Percentiles rank a stretch among this genome's conserved stretches.
Evolutionary conservation across 2,329 filamentous ascomycete species (phyloP).

Genomic region (Colletotrichum sp.): DNA sequence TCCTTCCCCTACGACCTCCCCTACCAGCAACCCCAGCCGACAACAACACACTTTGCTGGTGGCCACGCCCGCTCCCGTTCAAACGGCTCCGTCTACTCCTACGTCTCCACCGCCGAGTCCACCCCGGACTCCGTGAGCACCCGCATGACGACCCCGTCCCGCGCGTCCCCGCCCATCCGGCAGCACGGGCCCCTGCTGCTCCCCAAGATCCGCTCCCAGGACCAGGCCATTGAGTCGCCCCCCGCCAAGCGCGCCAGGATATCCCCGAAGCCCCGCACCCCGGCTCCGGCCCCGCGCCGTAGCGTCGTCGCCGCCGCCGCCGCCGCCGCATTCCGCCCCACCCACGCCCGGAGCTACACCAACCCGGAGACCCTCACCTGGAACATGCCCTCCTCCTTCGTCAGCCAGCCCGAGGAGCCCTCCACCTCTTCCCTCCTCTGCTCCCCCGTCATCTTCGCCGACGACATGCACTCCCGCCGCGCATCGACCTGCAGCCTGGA

Average conservation of each 20-base stretch:
- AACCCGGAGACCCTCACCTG: constrained; percentile 62
- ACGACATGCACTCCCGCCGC: constrained; percentile 57
- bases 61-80: constrained; percentile 69
- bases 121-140: constrained; percentile 71
- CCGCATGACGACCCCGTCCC: constrained; percentile 69
- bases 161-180: constrained; percentile 71
- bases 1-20: constrained; percentile 61
- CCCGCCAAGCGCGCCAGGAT: constrained; percentile 62
- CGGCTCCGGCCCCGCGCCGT: constrained; percentile 22
- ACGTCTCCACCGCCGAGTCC: constrained; percentile 64
- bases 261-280: constrained; percentile 46
- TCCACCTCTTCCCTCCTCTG: constrained; percentile 61
- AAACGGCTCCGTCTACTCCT: constrained; percentile 71
- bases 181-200: constrained; percentile 82
- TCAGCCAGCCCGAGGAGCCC: constrained; percentile 28
- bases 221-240: constrained; percentile 70
- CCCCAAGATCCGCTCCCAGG: constrained; percentile 85
- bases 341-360: constrained; percentile 64
- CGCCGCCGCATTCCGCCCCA: constrained; percentile 42
- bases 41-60: constrained; percentile 29
- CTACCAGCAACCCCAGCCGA: constrained; percentile 31
- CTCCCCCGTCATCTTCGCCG: constrained; percentile 65
- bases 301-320: constrained; percentile 16
- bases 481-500: constrained; percentile 74
- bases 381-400: constrained; percentile 35